Conservation (phyloP, 2,329 filamentous ascomycete species). For the Metarhizium sp. region DNA sequence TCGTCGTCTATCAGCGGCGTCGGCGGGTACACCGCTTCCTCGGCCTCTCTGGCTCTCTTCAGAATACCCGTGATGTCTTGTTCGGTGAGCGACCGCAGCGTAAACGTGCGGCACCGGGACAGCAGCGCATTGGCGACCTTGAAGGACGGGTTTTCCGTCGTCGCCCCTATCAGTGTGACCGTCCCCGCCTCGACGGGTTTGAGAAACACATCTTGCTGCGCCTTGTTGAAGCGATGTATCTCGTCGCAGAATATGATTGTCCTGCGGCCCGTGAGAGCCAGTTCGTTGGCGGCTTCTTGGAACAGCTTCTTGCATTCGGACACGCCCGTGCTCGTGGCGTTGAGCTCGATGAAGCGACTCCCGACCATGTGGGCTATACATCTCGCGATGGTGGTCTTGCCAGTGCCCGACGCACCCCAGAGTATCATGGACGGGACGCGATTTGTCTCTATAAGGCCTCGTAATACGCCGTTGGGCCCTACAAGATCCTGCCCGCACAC, state of each 20-base stretch:
- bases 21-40: conserved; percentile 34
- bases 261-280: conserved; percentile 71
- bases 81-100: conserved; percentile 63
- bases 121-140: conserved; percentile 82
- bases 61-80: conserved; percentile 68
- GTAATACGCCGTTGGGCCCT: conserved; percentile 71
- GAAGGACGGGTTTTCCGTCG: conserved; percentile 95
- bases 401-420: conserved; percentile 75
- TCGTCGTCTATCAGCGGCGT: conserved; percentile 63
- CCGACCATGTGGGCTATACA: conserved; percentile 78
- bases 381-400: conserved; percentile 86
- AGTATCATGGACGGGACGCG: conserved; percentile 91
- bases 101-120: conserved; percentile 86
- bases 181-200: conserved; percentile 85
- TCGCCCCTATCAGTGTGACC: conserved; percentile 87
- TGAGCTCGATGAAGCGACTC: conserved; percentile 88
- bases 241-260: conserved; percentile 98
- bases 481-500: conserved; percentile 90
- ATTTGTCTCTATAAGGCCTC: conserved; percentile 76
- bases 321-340: conserved; percentile 81
- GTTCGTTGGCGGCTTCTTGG: conserved; percentile 69
- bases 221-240: conserved; percentile 84
- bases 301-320: conserved; percentile 91
- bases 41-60: conserved; percentile 58
- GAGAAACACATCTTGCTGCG: conserved; percentile 90